Evolutionary conservation across 2,329 filamentous ascomycete species (phyloP), one percentile per base, ranked within the genome.

Genomic region (Chaetothyriales sp.): DNA sequence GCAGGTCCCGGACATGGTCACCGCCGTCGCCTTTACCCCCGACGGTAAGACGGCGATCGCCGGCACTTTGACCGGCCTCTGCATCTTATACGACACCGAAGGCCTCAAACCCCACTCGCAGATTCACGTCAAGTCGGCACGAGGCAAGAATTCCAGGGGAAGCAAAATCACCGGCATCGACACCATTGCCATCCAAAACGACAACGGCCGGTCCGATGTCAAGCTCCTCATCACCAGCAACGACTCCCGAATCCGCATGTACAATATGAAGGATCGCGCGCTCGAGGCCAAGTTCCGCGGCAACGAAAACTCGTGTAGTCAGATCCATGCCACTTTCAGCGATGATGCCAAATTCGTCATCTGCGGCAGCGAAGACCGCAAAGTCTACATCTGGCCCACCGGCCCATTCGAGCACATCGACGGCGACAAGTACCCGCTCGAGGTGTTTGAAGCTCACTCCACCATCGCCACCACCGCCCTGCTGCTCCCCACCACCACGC

Each of bases 151-250:
- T 63, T 85, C 89, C 4, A 95, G 94, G 66, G 90, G 90, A 5
- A 95, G 89, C 71, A 98, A 98, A 66, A 95, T 98, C 60, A 97
- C 92, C 0, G 89, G 89, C 5, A 95, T 98, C 50, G 82, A 90
- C 62, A 85, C 88, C 0, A 81, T 83, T 57, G 68, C 71, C 15
- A 73, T 80, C 47, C 80, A 81, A 4, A 73, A 75, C 2, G 70
- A 75, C 19, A 71, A 77, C 48, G 70, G 72, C 1, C 77, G 77
- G 37, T 80, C 80, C 1, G 84, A 89, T 50, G 77, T 87, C 48
- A 94, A 94, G 62, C 73, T 98, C 2, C 73, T 98, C 5, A 82
- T 98, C 52, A 94, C 88, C 1, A 95, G 89, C 59, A 98, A 97
- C 61, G 92, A 98, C 65, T 95, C 90, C 0, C 81, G 92, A 19